Conservation (phyloP, 805 yeast genomes). For the Nakazawaea ishiwadae region DNA sequence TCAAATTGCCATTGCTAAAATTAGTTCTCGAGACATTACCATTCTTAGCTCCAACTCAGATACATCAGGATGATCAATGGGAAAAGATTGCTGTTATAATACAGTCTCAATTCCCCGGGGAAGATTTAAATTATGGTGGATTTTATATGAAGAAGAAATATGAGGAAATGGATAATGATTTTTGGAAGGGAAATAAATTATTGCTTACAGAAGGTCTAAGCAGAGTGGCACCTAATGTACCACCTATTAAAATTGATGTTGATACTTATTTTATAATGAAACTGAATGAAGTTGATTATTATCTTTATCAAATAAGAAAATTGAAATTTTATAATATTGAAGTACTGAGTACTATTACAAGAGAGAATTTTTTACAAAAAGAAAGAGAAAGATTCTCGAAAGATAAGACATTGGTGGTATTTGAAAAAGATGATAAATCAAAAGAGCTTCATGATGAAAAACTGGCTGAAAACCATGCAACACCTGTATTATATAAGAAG, state of each 20-base stretch:
- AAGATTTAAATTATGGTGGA: conserved; percentile 6
- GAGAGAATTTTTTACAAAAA: not conserved
- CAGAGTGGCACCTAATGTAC: not conserved
- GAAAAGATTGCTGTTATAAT: conserved; percentile 4
- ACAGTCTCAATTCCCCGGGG: conserved; percentile 5
- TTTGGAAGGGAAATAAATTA: not conserved
- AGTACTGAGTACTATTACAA: not conserved
- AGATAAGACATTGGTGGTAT: not conserved
- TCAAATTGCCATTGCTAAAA: conserved; percentile 5
- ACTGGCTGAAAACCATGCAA: not conserved
- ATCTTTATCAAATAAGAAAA: no score
- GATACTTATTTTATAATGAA: not conserved
- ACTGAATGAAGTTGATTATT: not conserved
- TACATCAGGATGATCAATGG: conserved; percentile 1
- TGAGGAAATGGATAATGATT: not conserved
- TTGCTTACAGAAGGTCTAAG: not conserved
- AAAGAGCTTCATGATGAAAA: not conserved
- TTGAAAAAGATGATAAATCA: not conserved
- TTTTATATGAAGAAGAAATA: conserved; percentile 6
- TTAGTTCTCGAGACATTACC: conserved; percentile 6
- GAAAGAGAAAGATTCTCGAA: not conserved
- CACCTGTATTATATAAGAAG: conserved; percentile 1
- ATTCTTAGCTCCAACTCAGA: not conserved
- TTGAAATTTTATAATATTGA: conserved; percentile 1
- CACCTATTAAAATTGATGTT: not conserved